Conservation (phyloP, 371 early-diverging fungal species). For the Thermomucor indicae-seudaticae region DNA sequence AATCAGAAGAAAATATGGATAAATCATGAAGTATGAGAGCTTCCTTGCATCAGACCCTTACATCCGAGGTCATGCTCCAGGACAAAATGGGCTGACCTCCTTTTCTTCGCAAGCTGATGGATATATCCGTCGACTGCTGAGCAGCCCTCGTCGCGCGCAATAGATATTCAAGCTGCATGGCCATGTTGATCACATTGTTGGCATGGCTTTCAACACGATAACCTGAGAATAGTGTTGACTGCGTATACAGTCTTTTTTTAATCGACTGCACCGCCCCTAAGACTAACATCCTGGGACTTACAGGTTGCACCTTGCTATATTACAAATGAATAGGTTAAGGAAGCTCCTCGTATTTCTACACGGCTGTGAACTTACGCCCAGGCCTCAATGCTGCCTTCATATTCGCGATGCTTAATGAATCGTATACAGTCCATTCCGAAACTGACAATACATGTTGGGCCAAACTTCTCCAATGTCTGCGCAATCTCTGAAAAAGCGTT, state of each 20-base stretch:
- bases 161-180: conserved; percentile 40
- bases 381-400: conserved; percentile 44
- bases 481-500: conserved; percentile 23
- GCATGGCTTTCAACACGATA: conserved; percentile 46
- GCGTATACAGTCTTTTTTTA: not conserved
- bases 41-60: conserved; percentile 2
- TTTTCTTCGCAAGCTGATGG: conserved; percentile 36
- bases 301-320: conserved; percentile 22
- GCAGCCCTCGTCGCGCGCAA: conserved; percentile 44
- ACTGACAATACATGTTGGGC: conserved; percentile 35
- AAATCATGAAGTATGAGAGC: not conserved
- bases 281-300: not conserved
- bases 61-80: conserved; percentile 27
- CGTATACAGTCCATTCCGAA: conserved; percentile 37
- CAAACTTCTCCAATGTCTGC: conserved; percentile 34
- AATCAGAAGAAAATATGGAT: conserved; percentile 2
- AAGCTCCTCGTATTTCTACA: not conserved
- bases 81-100: conserved; percentile 28
- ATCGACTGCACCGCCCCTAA: not conserved
- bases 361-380: conserved; percentile 47
- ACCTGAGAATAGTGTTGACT: conserved; percentile 54
- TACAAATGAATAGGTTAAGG: not conserved
- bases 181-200: conserved; percentile 47
- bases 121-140: conserved; percentile 29
- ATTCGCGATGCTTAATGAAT: conserved; percentile 42